phyloP scores from a whole-genome alignment of 257 asterid genomes.

The Salvia rosmarinus region DNA sequence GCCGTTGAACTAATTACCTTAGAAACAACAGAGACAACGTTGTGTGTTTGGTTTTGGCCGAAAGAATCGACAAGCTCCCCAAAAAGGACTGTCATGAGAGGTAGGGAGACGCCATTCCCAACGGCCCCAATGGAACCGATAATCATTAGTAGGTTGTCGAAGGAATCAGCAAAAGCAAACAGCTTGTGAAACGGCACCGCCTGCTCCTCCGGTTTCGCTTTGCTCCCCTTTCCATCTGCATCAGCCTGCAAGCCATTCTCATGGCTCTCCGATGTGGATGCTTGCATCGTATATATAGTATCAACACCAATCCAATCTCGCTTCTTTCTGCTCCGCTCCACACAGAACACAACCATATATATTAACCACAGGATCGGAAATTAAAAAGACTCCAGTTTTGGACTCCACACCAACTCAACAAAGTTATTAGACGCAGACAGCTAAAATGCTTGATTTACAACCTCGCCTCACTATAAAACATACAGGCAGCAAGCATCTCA shows the following conservation, averaged over 20 bases:
- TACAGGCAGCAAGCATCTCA: too few species aligned
- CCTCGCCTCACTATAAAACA: too few species aligned
- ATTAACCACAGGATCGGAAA: too few species aligned
- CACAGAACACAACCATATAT: too few species aligned
- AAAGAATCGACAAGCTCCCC: slow-evolving; percentile 62
- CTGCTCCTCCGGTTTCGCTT: slow-evolving; percentile 11
- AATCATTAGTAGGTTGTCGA: slow-evolving; percentile 55
- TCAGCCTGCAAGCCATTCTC: too few species aligned
- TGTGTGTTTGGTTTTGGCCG: slow-evolving; percentile 44
- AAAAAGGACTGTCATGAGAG: slow-evolving; percentile 59
- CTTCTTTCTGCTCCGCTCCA: too few species aligned
- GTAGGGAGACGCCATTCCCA: slow-evolving; percentile 52
- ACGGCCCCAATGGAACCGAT: slow-evolving; percentile 60
- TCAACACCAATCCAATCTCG: too few species aligned
- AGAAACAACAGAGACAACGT: slow-evolving; percentile 52
- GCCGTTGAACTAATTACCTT: slow-evolving; percentile 36
- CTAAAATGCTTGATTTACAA: too few species aligned
- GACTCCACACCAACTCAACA: too few species aligned
- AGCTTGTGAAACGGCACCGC: slow-evolving; percentile 58
- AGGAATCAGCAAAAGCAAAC: slow-evolving; percentile 61
- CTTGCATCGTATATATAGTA: background rate
- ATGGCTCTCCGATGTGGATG: background rate
- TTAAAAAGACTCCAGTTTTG: too few species aligned
- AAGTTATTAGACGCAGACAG: too few species aligned
- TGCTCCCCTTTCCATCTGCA: too few species aligned